phyloP scores from a whole-genome alignment of 2,329 filamentous ascomycete genomes.

The Xylaria sp. region DNA sequence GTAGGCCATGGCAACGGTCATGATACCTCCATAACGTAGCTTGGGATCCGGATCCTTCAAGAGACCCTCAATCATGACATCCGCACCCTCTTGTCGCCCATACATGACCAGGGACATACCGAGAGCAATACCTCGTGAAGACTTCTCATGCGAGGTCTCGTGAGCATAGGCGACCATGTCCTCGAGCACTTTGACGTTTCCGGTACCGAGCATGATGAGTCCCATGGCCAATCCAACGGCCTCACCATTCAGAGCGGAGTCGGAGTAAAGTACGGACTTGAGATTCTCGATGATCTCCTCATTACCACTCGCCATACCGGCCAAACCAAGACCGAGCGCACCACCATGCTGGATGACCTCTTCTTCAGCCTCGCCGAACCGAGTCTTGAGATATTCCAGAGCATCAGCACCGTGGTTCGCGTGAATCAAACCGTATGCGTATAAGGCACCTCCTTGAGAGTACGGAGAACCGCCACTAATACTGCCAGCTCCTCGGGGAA shows the following conservation, averaged over 20 bases:
- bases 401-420: conserved; percentile 95
- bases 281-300: conserved; percentile 88
- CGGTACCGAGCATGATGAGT: conserved; percentile 97
- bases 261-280: conserved; percentile 80
- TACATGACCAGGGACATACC: conserved; percentile 99
- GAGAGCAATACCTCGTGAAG: conserved; percentile 87
- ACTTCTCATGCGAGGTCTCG: conserved; percentile 98
- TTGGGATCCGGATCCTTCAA: conserved; percentile 91
- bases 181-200: conserved; percentile 85
- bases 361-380: conserved; percentile 71
- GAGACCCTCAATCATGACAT: conserved; percentile 89
- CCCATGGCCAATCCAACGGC: conserved; percentile 95
- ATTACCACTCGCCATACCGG: conserved; percentile 93
- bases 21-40: conserved; percentile 91
- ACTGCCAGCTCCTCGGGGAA: conserved; percentile 64
- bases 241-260: conserved; percentile 95
- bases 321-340: conserved; percentile 89
- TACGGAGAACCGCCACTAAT: conserved; percentile 81
- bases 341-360: conserved; percentile 97
- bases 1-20: conserved; percentile 97
- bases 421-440: conserved; percentile 92
- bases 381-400: conserved; percentile 68
- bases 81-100: conserved; percentile 86
- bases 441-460: conserved; percentile 92
- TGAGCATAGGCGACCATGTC: conserved; percentile 98